Conservation (phyloP, 2,329 filamentous ascomycete species). For the Anisogramma anomala region DNA sequence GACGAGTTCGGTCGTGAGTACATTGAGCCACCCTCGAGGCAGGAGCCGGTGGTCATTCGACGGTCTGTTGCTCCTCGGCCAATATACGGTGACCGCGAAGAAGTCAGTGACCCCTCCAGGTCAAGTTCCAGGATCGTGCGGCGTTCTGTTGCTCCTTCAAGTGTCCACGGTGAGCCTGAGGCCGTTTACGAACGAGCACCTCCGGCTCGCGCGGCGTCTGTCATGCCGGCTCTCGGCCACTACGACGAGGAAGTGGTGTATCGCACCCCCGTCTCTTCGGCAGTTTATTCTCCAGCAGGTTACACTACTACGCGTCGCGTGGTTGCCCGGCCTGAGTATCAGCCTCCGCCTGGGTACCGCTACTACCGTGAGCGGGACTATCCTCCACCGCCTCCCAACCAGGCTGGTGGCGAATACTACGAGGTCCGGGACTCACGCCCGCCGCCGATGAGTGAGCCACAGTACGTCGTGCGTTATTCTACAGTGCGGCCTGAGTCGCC, state of each 20-base stretch:
- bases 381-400: conserved; percentile 36
- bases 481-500: conserved; percentile 39
- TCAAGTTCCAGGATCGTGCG: conserved; percentile 23
- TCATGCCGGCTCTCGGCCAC: conserved; percentile 34
- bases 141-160: conserved; percentile 39
- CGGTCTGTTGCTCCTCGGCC: conserved; percentile 40
- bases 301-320: conserved; percentile 40
- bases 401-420: conserved; percentile 34
- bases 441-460: conserved; percentile 30
- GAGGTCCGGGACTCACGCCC: conserved; percentile 35
- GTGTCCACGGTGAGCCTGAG: conserved; percentile 36
- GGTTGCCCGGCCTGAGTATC: conserved; percentile 51
- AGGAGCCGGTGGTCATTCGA: conserved; percentile 27
- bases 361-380: conserved; percentile 48
- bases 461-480: conserved; percentile 41
- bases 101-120: conserved; percentile 15
- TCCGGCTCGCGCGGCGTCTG: conserved; percentile 33
- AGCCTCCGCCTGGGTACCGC: conserved; percentile 38
- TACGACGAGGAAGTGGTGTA: conserved; percentile 39
- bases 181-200: conserved; percentile 55
- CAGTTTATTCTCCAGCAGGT: conserved; percentile 29
- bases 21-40: conserved; percentile 38
- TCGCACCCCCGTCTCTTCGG: conserved; percentile 41
- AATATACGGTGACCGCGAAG: conserved; percentile 20
- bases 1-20: conserved; percentile 80